Percentiles rank a stretch among this genome's conserved stretches.
These are phyloP conservation scores for Trichomonascaceae sp. DNA, from an alignment of 1,139 yeast species.

Conservation along the genomic window DNA sequence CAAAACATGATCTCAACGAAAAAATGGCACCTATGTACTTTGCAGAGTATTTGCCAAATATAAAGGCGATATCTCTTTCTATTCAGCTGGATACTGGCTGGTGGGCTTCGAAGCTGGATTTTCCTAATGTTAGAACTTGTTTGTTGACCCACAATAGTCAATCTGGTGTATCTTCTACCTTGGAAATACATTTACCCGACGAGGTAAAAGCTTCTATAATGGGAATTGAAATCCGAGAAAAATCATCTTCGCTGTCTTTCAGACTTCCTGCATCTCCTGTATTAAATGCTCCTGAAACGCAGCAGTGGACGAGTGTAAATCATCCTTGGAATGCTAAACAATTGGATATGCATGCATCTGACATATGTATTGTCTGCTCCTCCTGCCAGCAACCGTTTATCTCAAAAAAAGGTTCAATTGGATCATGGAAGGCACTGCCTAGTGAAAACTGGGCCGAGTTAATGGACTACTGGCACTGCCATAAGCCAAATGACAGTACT, in stretches of 20 bases:
- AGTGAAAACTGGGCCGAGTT: slow-evolving; percentile 91
- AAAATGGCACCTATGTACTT: slow-evolving; percentile 15
- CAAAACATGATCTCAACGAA: not conserved
- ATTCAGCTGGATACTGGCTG: slow-evolving; percentile 19
- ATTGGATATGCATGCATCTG: slow-evolving; percentile 4
- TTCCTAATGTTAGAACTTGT: slow-evolving; percentile 16
- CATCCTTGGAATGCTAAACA: slow-evolving; percentile 22
- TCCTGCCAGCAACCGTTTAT: slow-evolving; percentile 9
- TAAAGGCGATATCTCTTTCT: slow-evolving; percentile 24
- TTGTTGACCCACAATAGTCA: slow-evolving; percentile 13
- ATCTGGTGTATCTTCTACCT: not conserved
- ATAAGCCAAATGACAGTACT: slow-evolving; percentile 56
- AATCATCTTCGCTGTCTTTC: slow-evolving; percentile 16
- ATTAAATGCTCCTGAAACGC: slow-evolving; percentile 5
- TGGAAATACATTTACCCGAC: slow-evolving; percentile 19
- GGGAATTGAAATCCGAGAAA: slow-evolving; percentile 10
- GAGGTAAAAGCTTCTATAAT: slow-evolving; percentile 19
- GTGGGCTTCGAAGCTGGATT: slow-evolving; percentile 15
- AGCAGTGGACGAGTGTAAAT: slow-evolving; percentile 2
- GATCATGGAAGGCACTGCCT: slow-evolving; percentile 57
- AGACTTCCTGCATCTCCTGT: slow-evolving; percentile 24
- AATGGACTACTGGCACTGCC: slow-evolving; percentile 99
- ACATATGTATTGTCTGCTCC: slow-evolving; percentile 1
- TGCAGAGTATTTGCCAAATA: slow-evolving; percentile 33
- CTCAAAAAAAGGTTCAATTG: slow-evolving; percentile 10